Evolutionary conservation across 805 yeast genomes (phyloP).

Genomic region (Ogataea nakhonphanomensis): DNA sequence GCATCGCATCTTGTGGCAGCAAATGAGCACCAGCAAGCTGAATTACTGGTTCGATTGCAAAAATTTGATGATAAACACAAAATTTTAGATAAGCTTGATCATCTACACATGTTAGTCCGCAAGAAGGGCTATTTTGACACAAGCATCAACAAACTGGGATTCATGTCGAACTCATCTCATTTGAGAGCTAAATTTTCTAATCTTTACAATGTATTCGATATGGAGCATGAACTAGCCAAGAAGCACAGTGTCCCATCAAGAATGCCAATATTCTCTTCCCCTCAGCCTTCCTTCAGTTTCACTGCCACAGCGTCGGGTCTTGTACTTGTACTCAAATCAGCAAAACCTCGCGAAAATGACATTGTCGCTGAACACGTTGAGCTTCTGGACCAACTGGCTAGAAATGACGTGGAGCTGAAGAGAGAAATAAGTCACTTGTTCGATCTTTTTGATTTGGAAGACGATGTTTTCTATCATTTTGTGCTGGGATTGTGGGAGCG

Average conservation of each 20-base stretch:
- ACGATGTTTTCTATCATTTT: constrained; percentile 32
- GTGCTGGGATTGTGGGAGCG: constrained; percentile 34
- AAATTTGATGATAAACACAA: constrained; percentile 26
- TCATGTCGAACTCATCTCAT: constrained; percentile 26
- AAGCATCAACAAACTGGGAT: constrained; percentile 29
- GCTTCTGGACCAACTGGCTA: constrained; percentile 28
- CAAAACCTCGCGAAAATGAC: constrained; percentile 14
- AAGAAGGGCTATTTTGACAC: constrained; percentile 33
- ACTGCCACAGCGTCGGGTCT: constrained; percentile 18
- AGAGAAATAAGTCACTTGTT: constrained; percentile 25
- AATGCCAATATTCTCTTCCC: constrained; percentile 22
- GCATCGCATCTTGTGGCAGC: constrained; percentile 29
- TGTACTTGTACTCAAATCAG: constrained; percentile 14
- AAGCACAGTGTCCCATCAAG: constrained; percentile 18
- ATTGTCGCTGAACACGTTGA: constrained; percentile 29
- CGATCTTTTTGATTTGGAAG: constrained; percentile 31
- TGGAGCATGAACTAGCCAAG: constrained; percentile 24
- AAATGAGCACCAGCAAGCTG: constrained; percentile 30
- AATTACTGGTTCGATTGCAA: constrained; percentile 27
- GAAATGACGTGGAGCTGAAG: constrained; percentile 32
- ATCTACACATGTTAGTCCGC: constrained; percentile 29
- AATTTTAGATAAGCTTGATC: constrained; percentile 31
- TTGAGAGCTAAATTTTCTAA: constrained; percentile 25
- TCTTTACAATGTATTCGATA: constrained; percentile 28
- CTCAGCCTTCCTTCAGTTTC: constrained; percentile 8